These are phyloP conservation scores for Passalora sequoiae DNA, from an alignment of 2,329 filamentous ascomycete species.

Conservation along the genomic window DNA sequence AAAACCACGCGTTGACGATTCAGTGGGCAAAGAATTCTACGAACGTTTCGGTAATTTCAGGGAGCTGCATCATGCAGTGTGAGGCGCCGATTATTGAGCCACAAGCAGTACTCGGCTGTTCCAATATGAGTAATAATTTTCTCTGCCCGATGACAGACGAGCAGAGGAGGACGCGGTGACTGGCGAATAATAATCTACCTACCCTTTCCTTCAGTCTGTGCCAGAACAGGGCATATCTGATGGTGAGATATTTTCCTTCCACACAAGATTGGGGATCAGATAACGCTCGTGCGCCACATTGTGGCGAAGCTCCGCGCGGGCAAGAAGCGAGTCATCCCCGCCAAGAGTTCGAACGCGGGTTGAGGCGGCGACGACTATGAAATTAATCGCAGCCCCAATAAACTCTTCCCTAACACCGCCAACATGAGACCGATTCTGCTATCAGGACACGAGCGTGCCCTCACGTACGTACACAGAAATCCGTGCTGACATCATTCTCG, in stretches of 20 bases:
- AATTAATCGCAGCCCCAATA: not conserved
- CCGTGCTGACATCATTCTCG: not conserved
- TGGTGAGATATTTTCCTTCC: too few species aligned
- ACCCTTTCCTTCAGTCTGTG: too few species aligned
- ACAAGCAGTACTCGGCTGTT: too few species aligned
- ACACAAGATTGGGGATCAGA: not conserved
- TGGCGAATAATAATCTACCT: too few species aligned
- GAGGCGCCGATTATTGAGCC: too few species aligned
- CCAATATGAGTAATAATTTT: too few species aligned
- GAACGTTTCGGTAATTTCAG: not conserved
- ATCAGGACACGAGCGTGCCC: slow-evolving; percentile 66
- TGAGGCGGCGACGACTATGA: not conserved
- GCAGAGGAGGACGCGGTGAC: too few species aligned
- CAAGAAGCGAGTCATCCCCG: not conserved
- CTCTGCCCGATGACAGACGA: too few species aligned
- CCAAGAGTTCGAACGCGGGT: not conserved
- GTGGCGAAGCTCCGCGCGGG: not conserved
- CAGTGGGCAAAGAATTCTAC: not conserved
- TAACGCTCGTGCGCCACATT: not conserved
- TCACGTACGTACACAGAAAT: slow-evolving; percentile 29
- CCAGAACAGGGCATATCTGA: too few species aligned
- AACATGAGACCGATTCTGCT: slow-evolving; percentile 96
- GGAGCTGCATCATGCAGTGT: too few species aligned
- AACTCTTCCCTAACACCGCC: slow-evolving; percentile 27
- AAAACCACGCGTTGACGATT: not conserved